phyloP scores from a whole-genome alignment of 2,329 filamentous ascomycete genomes.

The Fusarium proliferatum region DNA sequence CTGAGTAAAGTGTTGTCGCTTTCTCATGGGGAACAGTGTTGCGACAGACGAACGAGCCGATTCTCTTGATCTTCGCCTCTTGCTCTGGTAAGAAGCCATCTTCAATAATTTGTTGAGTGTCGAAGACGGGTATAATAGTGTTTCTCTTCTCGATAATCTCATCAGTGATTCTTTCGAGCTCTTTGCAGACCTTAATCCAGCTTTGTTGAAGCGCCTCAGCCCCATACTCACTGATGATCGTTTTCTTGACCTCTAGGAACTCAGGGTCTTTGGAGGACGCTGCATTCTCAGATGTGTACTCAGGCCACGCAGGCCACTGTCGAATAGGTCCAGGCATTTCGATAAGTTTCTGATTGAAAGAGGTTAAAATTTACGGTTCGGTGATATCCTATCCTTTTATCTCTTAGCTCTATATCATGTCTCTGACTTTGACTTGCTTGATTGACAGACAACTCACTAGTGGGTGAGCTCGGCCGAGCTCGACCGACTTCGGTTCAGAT shows the following conservation, averaged over 20 bases:
- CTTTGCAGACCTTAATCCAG: not conserved
- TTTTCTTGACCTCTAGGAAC: not conserved
- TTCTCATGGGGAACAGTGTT: not conserved
- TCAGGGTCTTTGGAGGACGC: not conserved
- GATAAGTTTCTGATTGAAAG: not conserved
- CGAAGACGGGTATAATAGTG: not conserved
- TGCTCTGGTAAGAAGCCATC: not conserved
- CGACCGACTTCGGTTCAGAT: not conserved
- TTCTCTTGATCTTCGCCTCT: not conserved
- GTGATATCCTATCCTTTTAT: not conserved
- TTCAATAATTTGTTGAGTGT: not conserved
- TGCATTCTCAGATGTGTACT: not conserved
- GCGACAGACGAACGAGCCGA: not conserved
- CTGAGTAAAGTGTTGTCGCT: not conserved
- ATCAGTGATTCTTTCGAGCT: not conserved
- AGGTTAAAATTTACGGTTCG: not conserved
- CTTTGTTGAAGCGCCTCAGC: not conserved
- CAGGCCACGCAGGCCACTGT: not conserved
- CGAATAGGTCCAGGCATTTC: not conserved
- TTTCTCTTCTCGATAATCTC: not conserved
- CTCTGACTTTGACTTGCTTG: not conserved
- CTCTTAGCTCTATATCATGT: not conserved
- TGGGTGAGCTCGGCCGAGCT: slow-evolving; percentile 1
- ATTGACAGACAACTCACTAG: not conserved
- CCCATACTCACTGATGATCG: not conserved